A percentile compares a stretch with the other conserved stretches of the same genome.
These are phyloP conservation scores for Euphorbia celastroides DNA, from an alignment of 441 rosid genomes.

Conservation along the genomic window DNA sequence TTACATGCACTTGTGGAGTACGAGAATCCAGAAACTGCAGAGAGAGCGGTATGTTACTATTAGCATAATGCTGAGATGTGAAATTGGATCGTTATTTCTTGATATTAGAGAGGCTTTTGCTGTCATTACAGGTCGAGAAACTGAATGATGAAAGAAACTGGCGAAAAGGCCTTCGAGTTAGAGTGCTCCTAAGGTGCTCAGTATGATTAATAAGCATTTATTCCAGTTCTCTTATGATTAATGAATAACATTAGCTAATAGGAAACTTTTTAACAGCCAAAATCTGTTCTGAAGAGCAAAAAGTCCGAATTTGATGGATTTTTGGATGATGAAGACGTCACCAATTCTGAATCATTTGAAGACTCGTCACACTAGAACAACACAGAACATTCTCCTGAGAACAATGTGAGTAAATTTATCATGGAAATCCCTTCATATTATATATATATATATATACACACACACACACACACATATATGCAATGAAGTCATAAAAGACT, in stretches of 20 bases:
- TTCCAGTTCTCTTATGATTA: not conserved
- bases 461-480: too few relatives aligned
- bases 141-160: constrained; percentile 89
- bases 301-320: constrained; percentile 60
- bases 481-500: too few relatives aligned
- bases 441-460: too few relatives aligned
- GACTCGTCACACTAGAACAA: constrained; percentile 39
- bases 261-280: constrained; percentile 52
- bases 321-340: constrained; percentile 48
- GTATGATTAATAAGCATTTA: constrained; percentile 34
- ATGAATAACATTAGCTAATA: not conserved
- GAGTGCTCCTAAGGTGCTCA: constrained; percentile 82
- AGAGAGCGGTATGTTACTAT: constrained; percentile 58
- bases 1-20: constrained; percentile 92
- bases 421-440: too few relatives aligned
- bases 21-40: constrained; percentile 56
- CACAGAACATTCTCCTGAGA: constrained; percentile 38
- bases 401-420: constrained; percentile 31
- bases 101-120: not conserved
- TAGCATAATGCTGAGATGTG: not conserved
- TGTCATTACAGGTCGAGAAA: constrained; percentile 55
- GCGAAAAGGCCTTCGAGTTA: constrained; percentile 94
- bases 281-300: constrained; percentile 72
- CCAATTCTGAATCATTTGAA: constrained; percentile 36
- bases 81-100: not conserved